Percentiles rank a stretch among this genome's conserved stretches.
These are phyloP conservation scores for Acanthamoeba sp. DNA, from an alignment of 208 protist species.

Conservation along the genomic window DNA sequence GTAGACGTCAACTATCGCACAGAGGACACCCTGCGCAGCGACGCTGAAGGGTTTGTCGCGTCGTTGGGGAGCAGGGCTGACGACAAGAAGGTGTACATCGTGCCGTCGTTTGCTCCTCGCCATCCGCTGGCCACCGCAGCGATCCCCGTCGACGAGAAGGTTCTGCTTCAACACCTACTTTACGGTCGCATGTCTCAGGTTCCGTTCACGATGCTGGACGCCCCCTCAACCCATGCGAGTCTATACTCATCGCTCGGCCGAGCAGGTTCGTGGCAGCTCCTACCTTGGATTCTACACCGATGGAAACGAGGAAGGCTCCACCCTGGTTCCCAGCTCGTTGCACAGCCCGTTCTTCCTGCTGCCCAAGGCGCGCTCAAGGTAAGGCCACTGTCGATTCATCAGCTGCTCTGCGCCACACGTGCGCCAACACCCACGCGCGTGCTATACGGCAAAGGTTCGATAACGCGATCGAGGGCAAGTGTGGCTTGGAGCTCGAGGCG, in stretches of 20 bases:
- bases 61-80: background rate
- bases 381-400: background rate
- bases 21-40: background rate
- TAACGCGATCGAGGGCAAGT: background rate
- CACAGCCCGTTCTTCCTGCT: background rate
- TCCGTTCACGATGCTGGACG: background rate
- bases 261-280: background rate
- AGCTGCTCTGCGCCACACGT: background rate
- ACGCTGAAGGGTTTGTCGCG: background rate
- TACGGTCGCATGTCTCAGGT: background rate
- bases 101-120: background rate
- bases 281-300: background rate
- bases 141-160: background rate
- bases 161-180: background rate
- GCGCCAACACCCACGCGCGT: background rate
- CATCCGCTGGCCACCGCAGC: background rate
- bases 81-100: background rate
- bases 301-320: background rate
- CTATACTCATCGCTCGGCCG: background rate
- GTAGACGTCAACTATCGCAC: background rate
- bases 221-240: background rate
- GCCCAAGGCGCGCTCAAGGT: conserved; percentile 11
- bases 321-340: background rate
- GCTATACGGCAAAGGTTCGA: no score
- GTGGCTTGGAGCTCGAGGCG: background rate